Base-by-base conservation (phyloP, 2,329 filamentous ascomycete species). In the Neopestalotiopsis clavispora region DNA sequence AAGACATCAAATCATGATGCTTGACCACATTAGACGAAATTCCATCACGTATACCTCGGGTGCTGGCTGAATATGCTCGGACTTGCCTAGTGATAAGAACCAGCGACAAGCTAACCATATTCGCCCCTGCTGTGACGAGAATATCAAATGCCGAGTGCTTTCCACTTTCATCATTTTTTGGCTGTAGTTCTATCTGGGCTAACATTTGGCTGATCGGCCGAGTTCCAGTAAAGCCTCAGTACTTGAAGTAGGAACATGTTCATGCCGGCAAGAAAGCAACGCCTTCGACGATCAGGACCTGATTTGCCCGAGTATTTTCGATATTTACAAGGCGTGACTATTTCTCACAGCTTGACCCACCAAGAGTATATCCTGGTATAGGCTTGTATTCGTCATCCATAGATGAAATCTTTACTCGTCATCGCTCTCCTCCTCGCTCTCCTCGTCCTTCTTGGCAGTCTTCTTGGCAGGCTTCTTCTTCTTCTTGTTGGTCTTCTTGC, bases 401-500 rank as follows among this genome's bases (percentile, higher is more conserved):
- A 14, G n/a, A n/a, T 32, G 32, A n/a, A 0, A 23, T 12, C 14
- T 23, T 40, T 67, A 67, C 65, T 67, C 66, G 59, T 67, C 66
- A 40, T 58, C 58, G 56, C 58, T 58, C 65, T 67, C 65, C 40
- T 67, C 66, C 32, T 45, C 66, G 30, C 69, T 72, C 23, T 72
- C 73, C 30, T 69, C 71, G 13, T 71, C 73, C 58, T 73, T 71
- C 70, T 86, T 84, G 74, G 80, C 81, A 38, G 83, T 79, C 78
- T 88, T 86, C 83, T 89, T 89, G 28, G 78, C 80, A 28, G 82
- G 79, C 89, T 91, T 91, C 88, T 92, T 92, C 83, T 92, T 92
- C 86, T 92, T 90, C 88, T 93, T 94, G 89, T 95, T 97, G 87
- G 94, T 95, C 86, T 93, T 96, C 86, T 94, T 94, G 79, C 94